Base-by-base conservation (phyloP, 2,329 filamentous ascomycete genomes). In the Apiospora malaysiana region DNA sequence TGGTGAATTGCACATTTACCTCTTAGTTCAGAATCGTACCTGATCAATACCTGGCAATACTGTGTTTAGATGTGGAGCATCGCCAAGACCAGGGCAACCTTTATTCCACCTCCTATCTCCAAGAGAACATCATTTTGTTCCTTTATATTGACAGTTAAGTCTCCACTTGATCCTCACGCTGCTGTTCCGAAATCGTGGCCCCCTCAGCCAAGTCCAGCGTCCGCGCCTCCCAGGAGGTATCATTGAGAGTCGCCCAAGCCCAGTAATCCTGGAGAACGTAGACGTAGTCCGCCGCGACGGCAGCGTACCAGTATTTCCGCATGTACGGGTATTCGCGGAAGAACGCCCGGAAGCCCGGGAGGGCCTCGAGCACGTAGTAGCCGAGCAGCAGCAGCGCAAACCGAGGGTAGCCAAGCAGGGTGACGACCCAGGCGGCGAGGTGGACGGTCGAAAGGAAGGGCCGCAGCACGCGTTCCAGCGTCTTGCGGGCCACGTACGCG, bases 271-370 rank as follows among this genome's bases (percentile, higher is more conserved):
- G 45, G 49, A 72, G 23, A 23, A 72, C 45, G 70, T 73, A 73
- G 68, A 66, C 56, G 47, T 66, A 70, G 69, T 70, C 72, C 23
- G 63, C 46, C 16, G 68, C 51, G 23, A 72, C 49, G 10, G 70
- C 16, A 4, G 66, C 51, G 68, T 66, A 70, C 23, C 69, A 63
- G 32, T 73, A 67, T 14, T 66, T 49, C 51, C 45, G 45, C 70
- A 72, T 73, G 51, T 69, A 73, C 4, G 66, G 75, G 81, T 85
- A 0, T 79, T 88, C 59, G 81, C 79, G 9, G 83, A 84, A 65
- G 84, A 88, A 74, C 68, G 84, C 85, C 0, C 78, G 86, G 49
- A 79, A 83, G n/a, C 75, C 84, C 5, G 83, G 83, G 49, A 74
- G 82, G 0, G 72, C 78, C 1, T 83, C 83, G 2, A 71, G 75